A percentile compares a stretch with the other conserved stretches of the same genome.
phyloP scores from a whole-genome alignment of 108 stramenopile genomes.

The Discostella stelligeroides region DNA sequence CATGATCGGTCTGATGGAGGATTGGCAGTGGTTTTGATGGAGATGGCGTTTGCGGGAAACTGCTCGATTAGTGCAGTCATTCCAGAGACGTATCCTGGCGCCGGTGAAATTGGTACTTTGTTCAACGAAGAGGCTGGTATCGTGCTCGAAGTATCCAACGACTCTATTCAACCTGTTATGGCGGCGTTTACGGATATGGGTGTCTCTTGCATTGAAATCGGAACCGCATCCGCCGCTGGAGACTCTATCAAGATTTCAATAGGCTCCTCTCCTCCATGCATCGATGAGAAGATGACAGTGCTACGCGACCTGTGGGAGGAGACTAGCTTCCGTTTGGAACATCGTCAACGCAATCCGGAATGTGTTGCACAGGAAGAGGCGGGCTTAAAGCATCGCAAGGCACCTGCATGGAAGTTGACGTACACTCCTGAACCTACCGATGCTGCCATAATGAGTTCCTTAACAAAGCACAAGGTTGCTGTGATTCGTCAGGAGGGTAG shows the following conservation, averaged over 20 bases:
- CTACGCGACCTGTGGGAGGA: conserved; percentile 98
- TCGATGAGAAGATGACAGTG: conserved; percentile 86
- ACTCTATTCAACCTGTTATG: conserved; percentile 61
- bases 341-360: conserved; percentile 91
- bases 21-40: conserved; percentile 84
- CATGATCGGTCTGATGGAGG: conserved; percentile 98
- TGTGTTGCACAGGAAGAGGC: conserved; percentile 93
- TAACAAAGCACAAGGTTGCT: conserved; percentile 91
- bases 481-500: conserved; percentile 97
- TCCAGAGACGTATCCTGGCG: conserved; percentile 60
- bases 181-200: conserved; percentile 67
- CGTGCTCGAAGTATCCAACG: conserved; percentile 85
- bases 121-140: conserved; percentile 98
- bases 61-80: conserved; percentile 90
- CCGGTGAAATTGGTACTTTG: conserved; percentile 80
- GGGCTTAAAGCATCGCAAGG: conserved; percentile 76
- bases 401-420: conserved; percentile 88
- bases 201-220: conserved; percentile 80
- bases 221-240: conserved; percentile 70
- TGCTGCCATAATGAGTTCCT: conserved; percentile 61
- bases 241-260: conserved; percentile 87
- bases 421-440: conserved; percentile 76
- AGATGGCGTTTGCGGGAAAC: conserved; percentile 99
- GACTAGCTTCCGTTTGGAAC: conserved; percentile 96
- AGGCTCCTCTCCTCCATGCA: conserved; percentile 65